These are phyloP conservation scores for Gynochthodes officinalis DNA, from an alignment of 257 asterid species.

Conservation along the genomic window DNA sequence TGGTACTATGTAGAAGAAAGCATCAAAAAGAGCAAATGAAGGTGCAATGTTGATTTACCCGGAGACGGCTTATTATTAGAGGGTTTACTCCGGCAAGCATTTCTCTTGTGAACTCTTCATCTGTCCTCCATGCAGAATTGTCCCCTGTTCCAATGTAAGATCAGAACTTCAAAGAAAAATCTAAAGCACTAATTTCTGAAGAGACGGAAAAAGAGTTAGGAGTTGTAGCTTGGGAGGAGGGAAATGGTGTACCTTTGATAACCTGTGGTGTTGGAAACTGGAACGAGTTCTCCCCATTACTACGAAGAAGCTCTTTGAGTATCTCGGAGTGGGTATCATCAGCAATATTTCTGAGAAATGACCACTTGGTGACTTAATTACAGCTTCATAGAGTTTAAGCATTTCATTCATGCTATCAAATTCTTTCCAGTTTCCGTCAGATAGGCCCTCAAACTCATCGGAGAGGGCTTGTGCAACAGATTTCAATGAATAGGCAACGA, in stretches of 20 bases:
- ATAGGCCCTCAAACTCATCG: constrained; percentile 22
- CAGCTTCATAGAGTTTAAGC: constrained; percentile 27
- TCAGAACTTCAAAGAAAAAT: neutral
- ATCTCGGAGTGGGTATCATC: constrained; percentile 22
- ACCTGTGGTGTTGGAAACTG: constrained; percentile 30
- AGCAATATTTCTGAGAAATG: neutral
- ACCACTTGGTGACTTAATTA: constrained; percentile 22
- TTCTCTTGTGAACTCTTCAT: too few species aligned
- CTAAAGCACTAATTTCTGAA: neutral
- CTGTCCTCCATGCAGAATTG: constrained; percentile 60
- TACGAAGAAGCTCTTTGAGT: constrained; percentile 18
- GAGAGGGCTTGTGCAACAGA: constrained; percentile 23
- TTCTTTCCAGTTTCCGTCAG: constrained; percentile 20
- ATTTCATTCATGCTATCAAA: constrained; percentile 27
- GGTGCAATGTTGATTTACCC: constrained; percentile 28
- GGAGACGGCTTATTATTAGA: constrained; percentile 50
- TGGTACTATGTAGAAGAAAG: neutral
- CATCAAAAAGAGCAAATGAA: too few species aligned
- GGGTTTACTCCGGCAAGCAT: constrained; percentile 73
- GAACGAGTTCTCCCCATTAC: constrained; percentile 22
- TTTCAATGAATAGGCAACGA: constrained; percentile 26
- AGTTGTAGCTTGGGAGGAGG: neutral
- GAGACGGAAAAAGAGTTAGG: too few species aligned
- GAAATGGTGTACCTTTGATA: constrained; percentile 40
- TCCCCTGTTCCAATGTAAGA: constrained; percentile 34